Base-by-base conservation (phyloP, 2,329 filamentous ascomycete genomes). In the Gremmenia infestans region DNA sequence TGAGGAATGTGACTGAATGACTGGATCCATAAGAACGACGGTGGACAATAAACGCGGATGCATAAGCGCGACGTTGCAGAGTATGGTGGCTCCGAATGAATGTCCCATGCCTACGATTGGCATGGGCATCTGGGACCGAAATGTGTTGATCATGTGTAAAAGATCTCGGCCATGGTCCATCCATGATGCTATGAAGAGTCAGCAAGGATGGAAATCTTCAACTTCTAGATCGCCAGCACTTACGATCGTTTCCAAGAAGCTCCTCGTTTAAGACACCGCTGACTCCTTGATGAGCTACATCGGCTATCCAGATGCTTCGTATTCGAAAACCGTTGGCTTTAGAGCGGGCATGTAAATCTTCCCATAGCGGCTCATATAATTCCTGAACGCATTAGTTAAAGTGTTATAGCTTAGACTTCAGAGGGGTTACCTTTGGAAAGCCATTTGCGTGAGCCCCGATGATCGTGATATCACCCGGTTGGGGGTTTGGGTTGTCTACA, bases 301-400 rank as follows among this genome's bases (percentile, higher is more conserved):
- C 93, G 59, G 90, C 86, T 65, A 96, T 94, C 88, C 89, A 96
- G 64, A 97, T 92, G 59, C 82, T 78, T 55, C 90, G 82, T 65
- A 97, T 89, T 2, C 80, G 78, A 64, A 95, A 82, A 17, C 83
- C 85, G 54, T 78, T 75, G 14, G 72, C 69, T 61, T 80, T 79
- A 5, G 85, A 75, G 17, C 78, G 74, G 17, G 77, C 72, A 63
- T 88, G 76, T 1, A 97, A 76, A 51, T 96, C 90, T 57, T 93
- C 89, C 88, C 91, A 97, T 0, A 97, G 76, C 0, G 93, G 89
- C 67, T 97, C 92, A 68, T 97, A 97, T 2, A 97, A 73, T 76
- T 97, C 93, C 88, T 91, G 54, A 1, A 50, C 14, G 45, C 12
- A 23, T 48, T 32, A 58, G 48, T 32, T 32, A 25, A 50, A 14